Percentiles rank a stretch among this genome's conserved stretches.
Conservation (phyloP, 441 rosid species). For the Adansonia grandidieri region DNA sequence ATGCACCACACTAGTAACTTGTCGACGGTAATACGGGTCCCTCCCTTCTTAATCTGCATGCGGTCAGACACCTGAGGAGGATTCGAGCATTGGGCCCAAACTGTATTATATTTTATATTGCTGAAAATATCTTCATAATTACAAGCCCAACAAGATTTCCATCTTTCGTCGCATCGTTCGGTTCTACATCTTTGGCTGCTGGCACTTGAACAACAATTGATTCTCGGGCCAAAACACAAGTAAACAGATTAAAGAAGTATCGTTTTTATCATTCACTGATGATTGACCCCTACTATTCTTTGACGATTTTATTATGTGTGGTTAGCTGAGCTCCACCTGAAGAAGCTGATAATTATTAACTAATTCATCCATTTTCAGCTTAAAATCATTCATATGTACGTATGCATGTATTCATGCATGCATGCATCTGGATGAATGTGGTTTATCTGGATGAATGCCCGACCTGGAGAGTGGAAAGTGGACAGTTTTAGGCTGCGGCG, state of each 20-base stretch:
- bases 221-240: neutral
- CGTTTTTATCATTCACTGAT: neutral
- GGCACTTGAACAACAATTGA: neutral
- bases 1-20: neutral
- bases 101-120: too few relatives aligned
- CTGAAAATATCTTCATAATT: neutral
- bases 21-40: neutral
- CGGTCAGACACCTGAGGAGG: too few relatives aligned
- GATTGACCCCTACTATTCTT: too few relatives aligned
- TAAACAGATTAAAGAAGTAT: neutral
- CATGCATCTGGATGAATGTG: neutral
- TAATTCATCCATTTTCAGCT: too few relatives aligned
- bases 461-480: neutral
- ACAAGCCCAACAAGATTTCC: neutral
- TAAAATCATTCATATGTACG: too few relatives aligned
- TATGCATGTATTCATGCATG: neutral
- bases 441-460: neutral
- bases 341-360: too few relatives aligned
- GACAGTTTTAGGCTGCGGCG: neutral
- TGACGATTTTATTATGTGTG: too few relatives aligned
- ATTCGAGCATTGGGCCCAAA: too few relatives aligned
- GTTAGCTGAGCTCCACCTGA: too few relatives aligned
- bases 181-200: neutral
- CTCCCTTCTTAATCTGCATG: too few relatives aligned
- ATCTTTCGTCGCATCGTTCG: neutral